Evolutionary conservation across 2,329 filamentous ascomycete species (phyloP), one percentile per base, ranked within the genome.

Genomic region (Trichoderma guizhouense): DNA sequence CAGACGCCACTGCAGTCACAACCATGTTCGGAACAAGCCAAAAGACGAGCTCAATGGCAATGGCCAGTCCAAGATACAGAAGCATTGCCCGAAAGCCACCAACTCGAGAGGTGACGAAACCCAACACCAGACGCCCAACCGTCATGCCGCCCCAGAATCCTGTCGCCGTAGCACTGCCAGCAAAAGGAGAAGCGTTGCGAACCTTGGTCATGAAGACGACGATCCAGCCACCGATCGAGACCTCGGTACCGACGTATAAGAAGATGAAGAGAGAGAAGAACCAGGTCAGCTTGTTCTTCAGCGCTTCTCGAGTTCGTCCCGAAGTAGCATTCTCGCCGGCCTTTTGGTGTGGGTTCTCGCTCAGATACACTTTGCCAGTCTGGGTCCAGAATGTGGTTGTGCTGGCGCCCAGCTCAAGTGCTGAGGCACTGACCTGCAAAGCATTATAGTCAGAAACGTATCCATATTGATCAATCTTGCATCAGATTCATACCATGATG

Each of bases 121-220:
- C 92, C 5, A 96, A 81, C 0, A 91, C 79, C 3, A 94, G 82
- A 3, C 93, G 84, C 0, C 93, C 93, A 1, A 93, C 81, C 0
- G 93, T 93, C 73, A 96, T 86, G 0, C 93, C 93, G 24, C 93
- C 86, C 93, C 93, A 96, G 80, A 94, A 95, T 0, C 92, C 93
- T 2, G 92, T 94, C 0, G 91, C 90, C 0, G 90, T 90, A 85
- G 95, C 92, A 14, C 72, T 71, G 30, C 89, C 90, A 0, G 89
- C 88, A 75, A 95, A 94, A 0, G 88, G 82, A 4, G 83, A 86
- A 1, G 89, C 92, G n/a, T 90, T 80, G 7, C 93, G 88, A 7
- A 94, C 90, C 39, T 89, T 86, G 30, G 93, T 90, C 92, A 96
- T 95, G 79, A 96, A 95, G 6, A 90, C 90, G 67, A 94, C 91